These are phyloP conservation scores for Scutellaria baicalensis DNA, from an alignment of 257 asterid species.

Conservation along the genomic window DNA sequence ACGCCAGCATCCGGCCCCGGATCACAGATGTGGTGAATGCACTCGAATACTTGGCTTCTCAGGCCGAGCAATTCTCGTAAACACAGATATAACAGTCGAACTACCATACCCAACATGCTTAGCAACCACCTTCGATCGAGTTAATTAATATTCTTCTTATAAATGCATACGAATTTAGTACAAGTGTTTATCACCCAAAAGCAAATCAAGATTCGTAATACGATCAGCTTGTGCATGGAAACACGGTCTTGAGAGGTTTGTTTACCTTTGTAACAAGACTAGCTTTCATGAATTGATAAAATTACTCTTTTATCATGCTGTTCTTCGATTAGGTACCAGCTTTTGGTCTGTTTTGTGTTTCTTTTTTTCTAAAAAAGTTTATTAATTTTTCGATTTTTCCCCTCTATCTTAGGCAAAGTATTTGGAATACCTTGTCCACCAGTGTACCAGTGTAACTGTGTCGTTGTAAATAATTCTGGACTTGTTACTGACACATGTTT, in stretches of 20 bases:
- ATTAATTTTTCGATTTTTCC: neutral
- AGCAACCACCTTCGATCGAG: neutral
- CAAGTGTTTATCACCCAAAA: neutral
- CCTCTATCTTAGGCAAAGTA: neutral
- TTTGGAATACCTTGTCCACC: too few relatives aligned
- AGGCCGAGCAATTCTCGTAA: constrained; percentile 26
- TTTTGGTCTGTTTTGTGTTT: neutral
- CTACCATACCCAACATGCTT: constrained; percentile 11
- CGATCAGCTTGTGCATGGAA: neutral
- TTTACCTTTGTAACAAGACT: neutral
- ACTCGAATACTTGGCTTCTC: constrained; percentile 47
- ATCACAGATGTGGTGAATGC: constrained; percentile 51
- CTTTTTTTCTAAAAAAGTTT: neutral
- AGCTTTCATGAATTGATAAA: neutral
- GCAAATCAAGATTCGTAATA: neutral
- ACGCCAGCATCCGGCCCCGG: constrained; percentile 48
- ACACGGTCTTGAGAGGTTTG: neutral
- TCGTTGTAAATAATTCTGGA: neutral
- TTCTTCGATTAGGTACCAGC: neutral
- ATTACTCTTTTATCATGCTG: neutral
- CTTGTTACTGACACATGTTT: neutral
- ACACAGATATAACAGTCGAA: neutral
- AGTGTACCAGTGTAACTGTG: too few relatives aligned
- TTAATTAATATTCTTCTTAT: neutral
- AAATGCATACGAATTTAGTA: neutral